Evolutionary conservation across 176 grass and related monocot genomes (phyloP).

Genomic region (Eleusine indica): DNA sequence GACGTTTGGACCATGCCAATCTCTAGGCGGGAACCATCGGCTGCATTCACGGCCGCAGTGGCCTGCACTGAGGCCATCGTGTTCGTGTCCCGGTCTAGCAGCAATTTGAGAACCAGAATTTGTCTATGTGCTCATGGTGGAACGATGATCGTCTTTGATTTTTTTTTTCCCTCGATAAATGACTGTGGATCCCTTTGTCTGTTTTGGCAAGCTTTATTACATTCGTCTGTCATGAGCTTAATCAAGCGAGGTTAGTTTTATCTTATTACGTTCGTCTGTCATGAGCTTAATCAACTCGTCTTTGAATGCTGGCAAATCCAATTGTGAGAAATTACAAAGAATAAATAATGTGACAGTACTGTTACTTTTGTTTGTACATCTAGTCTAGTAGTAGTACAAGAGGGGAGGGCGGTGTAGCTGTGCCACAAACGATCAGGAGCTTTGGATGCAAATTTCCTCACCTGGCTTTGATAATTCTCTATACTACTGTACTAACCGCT

Average conservation of each 20-base stretch:
- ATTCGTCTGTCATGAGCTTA: too few species aligned
- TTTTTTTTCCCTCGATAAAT: not conserved
- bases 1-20: constrained; percentile 87
- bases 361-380: too few species aligned
- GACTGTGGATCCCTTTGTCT: not conserved
- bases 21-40: constrained; percentile 60
- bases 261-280: too few species aligned
- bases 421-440: constrained; percentile 40
- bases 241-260: too few species aligned
- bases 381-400: too few species aligned
- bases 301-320: too few species aligned
- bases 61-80: not conserved
- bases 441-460: constrained; percentile 30
- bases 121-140: not conserved
- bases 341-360: too few species aligned
- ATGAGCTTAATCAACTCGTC: too few species aligned
- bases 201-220: not conserved
- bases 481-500: not conserved
- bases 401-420: too few species aligned
- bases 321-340: too few species aligned
- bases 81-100: not conserved
- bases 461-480: constrained; percentile 29
- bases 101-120: not conserved
- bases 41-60: constrained; percentile 33
- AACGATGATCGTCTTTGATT: not conserved